Conservation (phyloP, 1,284 basidiomycete genomes). For the Marasmius fiardii region DNA sequence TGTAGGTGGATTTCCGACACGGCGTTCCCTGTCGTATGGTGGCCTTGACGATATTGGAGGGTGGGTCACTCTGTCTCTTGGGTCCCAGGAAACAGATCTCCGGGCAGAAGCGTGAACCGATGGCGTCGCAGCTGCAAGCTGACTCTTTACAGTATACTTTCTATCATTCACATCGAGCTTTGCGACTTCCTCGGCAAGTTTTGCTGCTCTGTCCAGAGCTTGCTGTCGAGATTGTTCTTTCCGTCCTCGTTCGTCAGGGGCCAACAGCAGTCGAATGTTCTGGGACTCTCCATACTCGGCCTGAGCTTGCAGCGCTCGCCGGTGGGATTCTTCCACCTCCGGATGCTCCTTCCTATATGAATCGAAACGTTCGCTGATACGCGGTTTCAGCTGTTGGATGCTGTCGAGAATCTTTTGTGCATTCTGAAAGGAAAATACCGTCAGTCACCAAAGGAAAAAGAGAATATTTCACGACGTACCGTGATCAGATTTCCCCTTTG, state of each 20-base stretch:
- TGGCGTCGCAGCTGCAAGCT: not conserved
- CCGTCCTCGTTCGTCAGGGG: not conserved
- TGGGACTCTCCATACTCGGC: not conserved
- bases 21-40: too few relatives aligned
- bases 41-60: too few relatives aligned
- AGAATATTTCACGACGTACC: constrained; percentile 36
- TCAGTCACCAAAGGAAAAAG: not conserved
- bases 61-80: too few relatives aligned
- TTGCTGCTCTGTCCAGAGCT: not conserved
- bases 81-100: constrained; percentile 12
- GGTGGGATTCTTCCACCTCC: constrained; percentile 12
- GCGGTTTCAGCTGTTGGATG: constrained; percentile 47
- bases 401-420: constrained; percentile 63
- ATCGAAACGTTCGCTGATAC: constrained; percentile 49
- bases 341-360: constrained; percentile 39
- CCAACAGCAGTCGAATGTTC: not conserved
- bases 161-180: not conserved
- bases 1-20: too few relatives aligned
- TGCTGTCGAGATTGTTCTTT: not conserved
- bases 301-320: not conserved
- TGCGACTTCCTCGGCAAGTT: not conserved
- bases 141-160: constrained; percentile 7
- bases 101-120: constrained; percentile 22
- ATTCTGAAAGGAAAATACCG: constrained; percentile 41
- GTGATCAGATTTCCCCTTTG: constrained; percentile 52